These are phyloP conservation scores for Globisporangium emineosum DNA, from an alignment of 352 stramenopile species.

Conservation along the genomic window DNA sequence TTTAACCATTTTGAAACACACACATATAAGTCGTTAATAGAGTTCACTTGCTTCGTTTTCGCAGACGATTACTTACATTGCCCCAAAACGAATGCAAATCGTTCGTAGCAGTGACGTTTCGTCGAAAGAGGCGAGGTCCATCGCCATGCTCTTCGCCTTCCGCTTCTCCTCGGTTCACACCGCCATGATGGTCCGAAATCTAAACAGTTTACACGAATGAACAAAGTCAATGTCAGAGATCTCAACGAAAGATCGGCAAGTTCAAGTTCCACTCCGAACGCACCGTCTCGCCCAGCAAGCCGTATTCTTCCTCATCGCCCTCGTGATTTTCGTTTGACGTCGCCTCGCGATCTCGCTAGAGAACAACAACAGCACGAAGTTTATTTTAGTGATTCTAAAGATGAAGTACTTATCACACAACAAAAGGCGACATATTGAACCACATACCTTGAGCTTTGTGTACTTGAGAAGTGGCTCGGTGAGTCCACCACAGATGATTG, in stretches of 20 bases:
- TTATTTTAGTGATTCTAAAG: neutral
- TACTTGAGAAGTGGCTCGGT: slow-evolving; percentile 88
- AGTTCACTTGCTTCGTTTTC: neutral
- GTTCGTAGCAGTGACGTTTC: slow-evolving; percentile 21
- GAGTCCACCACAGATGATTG: slow-evolving; percentile 92
- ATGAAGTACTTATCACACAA: neutral
- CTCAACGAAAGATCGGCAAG: neutral
- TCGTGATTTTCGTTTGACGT: slow-evolving; percentile 9
- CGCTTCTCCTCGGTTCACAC: slow-evolving; percentile 18
- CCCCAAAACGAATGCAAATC: slow-evolving; percentile 64
- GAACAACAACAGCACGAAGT: neutral
- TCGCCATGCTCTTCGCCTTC: slow-evolving; percentile 24
- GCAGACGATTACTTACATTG: slow-evolving; percentile 31
- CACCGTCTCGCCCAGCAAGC: slow-evolving; percentile 36
- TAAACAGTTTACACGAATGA: slow-evolving; percentile 1
- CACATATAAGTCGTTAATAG: neutral
- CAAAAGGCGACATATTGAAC: neutral
- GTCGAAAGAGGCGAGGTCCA: slow-evolving; percentile 21
- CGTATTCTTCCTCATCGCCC: slow-evolving; percentile 38
- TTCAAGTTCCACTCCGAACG: neutral
- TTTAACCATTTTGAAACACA: slow-evolving; percentile 11
- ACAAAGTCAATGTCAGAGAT: slow-evolving; percentile 4
- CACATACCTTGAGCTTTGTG: slow-evolving; percentile 59
- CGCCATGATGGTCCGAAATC: slow-evolving; percentile 32
- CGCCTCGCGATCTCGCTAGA: slow-evolving; percentile 14